Conservation (phyloP, 2,329 filamentous ascomycete genomes). For the Beauveria medogensis region DNA sequence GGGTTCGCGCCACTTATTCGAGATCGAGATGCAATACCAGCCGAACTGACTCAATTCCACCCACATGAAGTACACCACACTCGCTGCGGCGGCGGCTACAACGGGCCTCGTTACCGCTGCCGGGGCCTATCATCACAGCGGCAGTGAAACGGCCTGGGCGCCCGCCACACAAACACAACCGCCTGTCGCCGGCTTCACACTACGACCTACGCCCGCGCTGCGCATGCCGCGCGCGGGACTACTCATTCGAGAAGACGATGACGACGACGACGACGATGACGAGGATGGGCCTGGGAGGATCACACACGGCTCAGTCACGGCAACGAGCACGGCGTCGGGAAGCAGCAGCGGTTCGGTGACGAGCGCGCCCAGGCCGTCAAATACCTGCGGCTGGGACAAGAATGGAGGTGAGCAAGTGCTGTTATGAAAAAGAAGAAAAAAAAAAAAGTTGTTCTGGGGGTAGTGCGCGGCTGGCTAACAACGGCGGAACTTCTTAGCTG, state of each 20-base stretch:
- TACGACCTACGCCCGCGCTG: neutral
- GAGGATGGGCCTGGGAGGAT: neutral
- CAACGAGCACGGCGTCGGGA: neutral
- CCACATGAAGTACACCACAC: neutral
- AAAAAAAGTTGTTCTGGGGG: too few species aligned
- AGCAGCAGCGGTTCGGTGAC: neutral
- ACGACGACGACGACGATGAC: conserved; percentile 2
- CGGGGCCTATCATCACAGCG: neutral
- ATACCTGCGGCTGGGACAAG: conserved; percentile 6
- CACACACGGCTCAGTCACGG: neutral
- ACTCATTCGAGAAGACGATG: neutral
- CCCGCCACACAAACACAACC: neutral
- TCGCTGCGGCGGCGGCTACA: neutral
- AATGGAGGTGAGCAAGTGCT: neutral
- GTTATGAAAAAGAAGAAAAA: neutral
- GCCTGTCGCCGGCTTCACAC: neutral
- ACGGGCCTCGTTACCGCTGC: neutral
- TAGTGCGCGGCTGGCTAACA: neutral
- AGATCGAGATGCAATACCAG: too few species aligned
- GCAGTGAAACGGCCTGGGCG: neutral
- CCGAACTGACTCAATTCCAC: neutral
- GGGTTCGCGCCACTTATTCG: neutral
- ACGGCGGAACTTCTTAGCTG: neutral
- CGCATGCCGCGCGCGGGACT: neutral
- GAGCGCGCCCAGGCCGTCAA: neutral